Evolutionary conservation across 1,284 basidiomycete species (phyloP).

Genomic region (Vanrija sp.): DNA sequence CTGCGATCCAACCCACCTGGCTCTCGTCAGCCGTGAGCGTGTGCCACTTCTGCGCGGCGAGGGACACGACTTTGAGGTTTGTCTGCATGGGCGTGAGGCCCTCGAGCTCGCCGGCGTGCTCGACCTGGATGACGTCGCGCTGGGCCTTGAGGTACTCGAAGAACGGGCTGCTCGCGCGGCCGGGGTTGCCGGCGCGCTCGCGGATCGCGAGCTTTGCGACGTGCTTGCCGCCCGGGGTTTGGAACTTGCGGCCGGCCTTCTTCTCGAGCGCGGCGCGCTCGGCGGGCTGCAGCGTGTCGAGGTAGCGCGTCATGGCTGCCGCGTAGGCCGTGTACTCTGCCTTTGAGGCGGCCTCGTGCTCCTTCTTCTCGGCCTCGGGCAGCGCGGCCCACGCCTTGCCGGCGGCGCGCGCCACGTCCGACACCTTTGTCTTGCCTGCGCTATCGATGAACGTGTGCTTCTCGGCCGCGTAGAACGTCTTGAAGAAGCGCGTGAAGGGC

Average conservation of each 20-base stretch:
- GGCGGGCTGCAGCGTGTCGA: slow-evolving; percentile 13
- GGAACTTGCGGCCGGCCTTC: slow-evolving; percentile 24
- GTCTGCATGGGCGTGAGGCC: too few species aligned
- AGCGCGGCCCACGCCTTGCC: slow-evolving; percentile 22
- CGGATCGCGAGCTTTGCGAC: slow-evolving; percentile 9
- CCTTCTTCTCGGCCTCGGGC: slow-evolving; percentile 7
- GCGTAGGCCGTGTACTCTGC: slow-evolving; percentile 12
- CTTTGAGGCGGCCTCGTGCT: slow-evolving; percentile 10
- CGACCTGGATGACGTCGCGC: too few species aligned
- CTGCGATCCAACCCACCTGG: not conserved
- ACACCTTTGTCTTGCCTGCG: slow-evolving; percentile 21
- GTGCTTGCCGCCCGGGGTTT: slow-evolving; percentile 23
- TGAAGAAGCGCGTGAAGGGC: slow-evolving; percentile 30
- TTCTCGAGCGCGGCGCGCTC: slow-evolving; percentile 21
- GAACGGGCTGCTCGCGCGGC: slow-evolving; percentile 28
- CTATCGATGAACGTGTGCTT: slow-evolving; percentile 1
- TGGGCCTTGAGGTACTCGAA: slow-evolving; percentile 20
- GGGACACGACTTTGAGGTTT: too few species aligned
- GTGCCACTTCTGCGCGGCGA: too few species aligned
- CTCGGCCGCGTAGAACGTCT: slow-evolving; percentile 7
- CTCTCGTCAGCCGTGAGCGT: too few species aligned
- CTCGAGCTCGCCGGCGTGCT: too few species aligned
- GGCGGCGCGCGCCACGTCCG: slow-evolving; percentile 8
- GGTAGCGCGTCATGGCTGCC: slow-evolving; percentile 14
- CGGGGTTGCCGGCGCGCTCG: slow-evolving; percentile 27